phyloP scores from a whole-genome alignment of 2,329 filamentous ascomycete genomes.

The Neofusicoccum cordaticola region DNA sequence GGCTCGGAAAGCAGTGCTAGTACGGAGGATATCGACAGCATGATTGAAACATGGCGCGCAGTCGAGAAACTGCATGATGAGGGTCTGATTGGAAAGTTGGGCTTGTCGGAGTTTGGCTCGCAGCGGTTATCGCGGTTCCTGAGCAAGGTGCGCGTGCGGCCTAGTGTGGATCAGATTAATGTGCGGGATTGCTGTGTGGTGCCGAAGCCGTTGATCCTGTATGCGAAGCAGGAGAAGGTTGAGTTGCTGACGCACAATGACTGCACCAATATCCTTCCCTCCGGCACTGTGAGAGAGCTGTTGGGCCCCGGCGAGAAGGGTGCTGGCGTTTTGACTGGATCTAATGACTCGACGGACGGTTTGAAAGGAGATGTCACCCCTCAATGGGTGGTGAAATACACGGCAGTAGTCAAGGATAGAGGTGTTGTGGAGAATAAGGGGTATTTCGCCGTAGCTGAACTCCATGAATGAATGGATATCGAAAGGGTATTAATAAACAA shows the following conservation, averaged over 20 bases:
- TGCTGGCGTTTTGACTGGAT: constrained; percentile 69
- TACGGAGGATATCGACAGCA: constrained; percentile 56
- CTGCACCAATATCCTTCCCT: constrained; percentile 84
- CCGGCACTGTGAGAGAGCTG: constrained; percentile 79
- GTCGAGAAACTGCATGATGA: constrained; percentile 71
- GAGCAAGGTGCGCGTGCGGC: constrained; percentile 65
- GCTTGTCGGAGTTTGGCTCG: constrained; percentile 87
- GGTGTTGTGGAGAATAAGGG: constrained; percentile 98
- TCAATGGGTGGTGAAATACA: constrained; percentile 97
- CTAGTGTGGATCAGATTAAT: constrained; percentile 93
- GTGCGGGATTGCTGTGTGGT: constrained; percentile 94
- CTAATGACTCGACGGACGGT: constrained; percentile 53
- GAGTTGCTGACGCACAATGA: constrained; percentile 93
- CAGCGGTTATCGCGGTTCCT: constrained; percentile 79
- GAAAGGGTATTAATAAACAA: too few relatives aligned
- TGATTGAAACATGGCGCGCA: constrained; percentile 65
- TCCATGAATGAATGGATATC: constrained; percentile 43
- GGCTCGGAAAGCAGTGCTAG: constrained; percentile 30
- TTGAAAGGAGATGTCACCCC: constrained; percentile 76
- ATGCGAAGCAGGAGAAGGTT: constrained; percentile 79
- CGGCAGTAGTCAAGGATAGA: constrained; percentile 86
- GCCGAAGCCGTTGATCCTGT: constrained; percentile 77
- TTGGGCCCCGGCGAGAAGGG: constrained; percentile 70
- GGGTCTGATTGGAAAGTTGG: constrained; percentile 71
- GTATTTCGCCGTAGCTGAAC: constrained; percentile 84